Conservation (phyloP, 129 eudicot genomes). For the Centella asiatica region DNA sequence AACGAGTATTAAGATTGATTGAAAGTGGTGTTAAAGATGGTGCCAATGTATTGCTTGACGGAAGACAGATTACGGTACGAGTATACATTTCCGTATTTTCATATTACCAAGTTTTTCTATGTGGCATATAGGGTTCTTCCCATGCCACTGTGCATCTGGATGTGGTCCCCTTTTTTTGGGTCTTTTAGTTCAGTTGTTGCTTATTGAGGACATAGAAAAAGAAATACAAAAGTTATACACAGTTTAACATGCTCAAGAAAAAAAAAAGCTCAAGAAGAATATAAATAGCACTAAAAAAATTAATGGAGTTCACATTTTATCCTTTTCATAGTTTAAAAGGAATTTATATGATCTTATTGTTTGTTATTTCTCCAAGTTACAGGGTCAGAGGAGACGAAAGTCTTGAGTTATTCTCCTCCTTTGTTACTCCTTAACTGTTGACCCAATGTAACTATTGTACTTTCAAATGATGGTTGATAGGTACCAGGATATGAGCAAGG, state of each 20-base stretch:
- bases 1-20: constrained; percentile 66
- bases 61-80: constrained; percentile 77
- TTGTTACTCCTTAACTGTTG: background rate
- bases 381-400: background rate
- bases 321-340: too few relatives aligned
- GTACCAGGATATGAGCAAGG: constrained; percentile 94
- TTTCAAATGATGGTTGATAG: constrained; percentile 24
- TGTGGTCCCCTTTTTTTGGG: too few relatives aligned
- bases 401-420: background rate
- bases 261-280: too few relatives aligned
- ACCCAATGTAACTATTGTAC: background rate
- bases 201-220: too few relatives aligned
- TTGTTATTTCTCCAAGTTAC: background rate
- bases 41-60: constrained; percentile 84
- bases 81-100: constrained; percentile 1
- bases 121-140: too few relatives aligned
- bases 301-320: too few relatives aligned
- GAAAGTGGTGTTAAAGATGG: constrained; percentile 85
- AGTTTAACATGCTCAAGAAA: too few relatives aligned
- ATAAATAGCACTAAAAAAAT: too few relatives aligned
- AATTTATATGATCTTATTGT: too few relatives aligned
- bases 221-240: too few relatives aligned
- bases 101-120: background rate
- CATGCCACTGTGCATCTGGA: too few relatives aligned
- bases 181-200: too few relatives aligned